Evolutionary conservation across 306 rosid species (phyloP).

Genomic region (Vigna angularis): DNA sequence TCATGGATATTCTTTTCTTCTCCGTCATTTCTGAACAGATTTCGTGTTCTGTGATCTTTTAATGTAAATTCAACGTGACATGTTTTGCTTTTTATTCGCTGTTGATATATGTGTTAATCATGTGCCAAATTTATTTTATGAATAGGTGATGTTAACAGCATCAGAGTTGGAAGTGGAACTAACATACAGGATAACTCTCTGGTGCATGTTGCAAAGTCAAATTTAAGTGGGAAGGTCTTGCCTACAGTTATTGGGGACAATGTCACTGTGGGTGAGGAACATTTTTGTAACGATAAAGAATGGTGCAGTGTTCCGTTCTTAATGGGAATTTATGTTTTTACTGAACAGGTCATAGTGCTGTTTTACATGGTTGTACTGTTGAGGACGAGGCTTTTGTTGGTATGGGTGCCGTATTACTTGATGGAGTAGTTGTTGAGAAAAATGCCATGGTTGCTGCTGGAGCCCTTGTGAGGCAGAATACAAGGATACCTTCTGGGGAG

Average conservation of each 20-base stretch:
- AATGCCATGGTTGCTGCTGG: constrained; percentile 96
- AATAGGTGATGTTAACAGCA: constrained; percentile 89
- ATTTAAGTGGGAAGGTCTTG: constrained; percentile 87
- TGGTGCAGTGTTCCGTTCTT: constrained; percentile 5
- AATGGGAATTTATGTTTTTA: constrained; percentile 23
- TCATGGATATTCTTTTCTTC: neutral
- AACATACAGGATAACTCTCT: constrained; percentile 95
- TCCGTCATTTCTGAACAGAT: constrained; percentile 6
- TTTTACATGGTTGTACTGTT: constrained; percentile 89
- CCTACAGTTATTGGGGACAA: constrained; percentile 87
- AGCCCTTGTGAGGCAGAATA: constrained; percentile 89
- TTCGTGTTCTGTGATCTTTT: neutral
- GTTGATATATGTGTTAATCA: neutral
- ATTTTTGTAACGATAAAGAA: constrained; percentile 24
- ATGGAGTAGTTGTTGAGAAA: constrained; percentile 87
- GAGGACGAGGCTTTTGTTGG: constrained; percentile 97
- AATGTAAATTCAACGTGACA: constrained; percentile 20
- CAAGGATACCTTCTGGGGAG: constrained; percentile 90
- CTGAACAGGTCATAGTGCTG: constrained; percentile 83
- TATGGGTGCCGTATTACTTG: constrained; percentile 89
- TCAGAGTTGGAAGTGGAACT: constrained; percentile 90
- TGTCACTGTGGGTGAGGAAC: constrained; percentile 86
- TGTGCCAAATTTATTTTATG: constrained; percentile 8
- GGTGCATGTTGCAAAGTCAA: constrained; percentile 94
- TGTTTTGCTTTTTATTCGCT: neutral